Percentiles rank a stretch among this genome's conserved stretches.
These are phyloP conservation scores for Pichia sp. DNA, from an alignment of 1,139 yeast species.

Conservation along the genomic window DNA sequence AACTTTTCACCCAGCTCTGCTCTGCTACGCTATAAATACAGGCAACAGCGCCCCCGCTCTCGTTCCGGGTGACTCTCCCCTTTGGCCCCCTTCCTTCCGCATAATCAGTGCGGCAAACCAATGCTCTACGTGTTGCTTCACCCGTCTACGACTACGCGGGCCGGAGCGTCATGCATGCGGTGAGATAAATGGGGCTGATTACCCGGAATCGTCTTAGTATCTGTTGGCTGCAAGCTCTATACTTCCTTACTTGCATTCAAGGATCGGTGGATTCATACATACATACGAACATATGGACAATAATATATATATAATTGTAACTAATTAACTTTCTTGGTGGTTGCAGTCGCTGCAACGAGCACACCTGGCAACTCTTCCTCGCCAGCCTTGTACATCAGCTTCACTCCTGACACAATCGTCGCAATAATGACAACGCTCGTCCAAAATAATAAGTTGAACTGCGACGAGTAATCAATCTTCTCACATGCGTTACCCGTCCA, in stretches of 20 bases:
- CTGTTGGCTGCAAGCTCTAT: conserved; percentile 25
- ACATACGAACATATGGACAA: too few relatives aligned
- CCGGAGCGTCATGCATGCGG: conserved; percentile 61
- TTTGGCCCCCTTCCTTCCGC: conserved; percentile 2
- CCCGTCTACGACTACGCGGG: conserved; percentile 23
- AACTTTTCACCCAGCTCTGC: neutral
- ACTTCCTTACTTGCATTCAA: conserved; percentile 19
- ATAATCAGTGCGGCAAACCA: conserved; percentile 56
- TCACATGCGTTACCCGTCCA: conserved; percentile 67
- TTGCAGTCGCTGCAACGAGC: conserved; percentile 48
- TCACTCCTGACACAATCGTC: conserved; percentile 46
- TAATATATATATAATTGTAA: neutral
- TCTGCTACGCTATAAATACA: too few relatives aligned
- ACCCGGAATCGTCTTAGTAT: conserved; percentile 53
- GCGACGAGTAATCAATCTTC: conserved; percentile 57
- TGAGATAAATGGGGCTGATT: conserved; percentile 39
- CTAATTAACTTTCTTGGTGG: conserved; percentile 32
- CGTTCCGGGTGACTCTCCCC: neutral
- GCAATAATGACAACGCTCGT: conserved; percentile 42
- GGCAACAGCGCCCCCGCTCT: neutral
- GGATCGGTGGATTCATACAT: conserved; percentile 62
- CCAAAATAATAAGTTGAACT: conserved; percentile 65
- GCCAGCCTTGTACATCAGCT: conserved; percentile 48
- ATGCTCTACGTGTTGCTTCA: conserved; percentile 60
- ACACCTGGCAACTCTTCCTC: conserved; percentile 62